Evolutionary conservation across 2,329 filamentous ascomycete genomes (phyloP).

Genomic region (Sporothrix globosa): DNA sequence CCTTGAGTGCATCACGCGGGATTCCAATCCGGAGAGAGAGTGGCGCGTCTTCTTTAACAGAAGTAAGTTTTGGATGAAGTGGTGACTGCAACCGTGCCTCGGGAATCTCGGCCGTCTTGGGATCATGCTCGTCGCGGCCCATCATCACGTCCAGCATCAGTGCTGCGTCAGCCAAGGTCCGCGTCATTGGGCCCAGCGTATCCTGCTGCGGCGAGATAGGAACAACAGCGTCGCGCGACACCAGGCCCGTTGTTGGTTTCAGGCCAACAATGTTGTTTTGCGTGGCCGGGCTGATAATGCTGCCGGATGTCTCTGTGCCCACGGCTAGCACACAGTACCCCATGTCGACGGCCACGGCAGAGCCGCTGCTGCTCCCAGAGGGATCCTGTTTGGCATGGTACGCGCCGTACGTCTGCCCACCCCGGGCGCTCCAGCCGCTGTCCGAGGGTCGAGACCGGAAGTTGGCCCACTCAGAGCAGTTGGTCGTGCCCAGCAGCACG

Average conservation of each 20-base stretch:
- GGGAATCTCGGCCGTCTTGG: constrained; percentile 66
- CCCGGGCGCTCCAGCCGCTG: constrained; percentile 35
- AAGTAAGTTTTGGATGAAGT: constrained; percentile 33
- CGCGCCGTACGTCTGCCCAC: constrained; percentile 35
- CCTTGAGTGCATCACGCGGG: constrained; percentile 60
- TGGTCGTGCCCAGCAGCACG: constrained; percentile 34
- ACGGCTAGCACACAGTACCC: constrained; percentile 62
- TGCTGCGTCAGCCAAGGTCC: constrained; percentile 67
- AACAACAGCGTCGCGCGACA: constrained; percentile 64
- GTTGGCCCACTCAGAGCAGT: constrained; percentile 36
- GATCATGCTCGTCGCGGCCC: constrained; percentile 64
- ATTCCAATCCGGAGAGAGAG: constrained; percentile 62
- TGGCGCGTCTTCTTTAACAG: constrained; percentile 57
- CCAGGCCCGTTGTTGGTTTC: constrained; percentile 69
- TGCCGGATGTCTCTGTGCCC: constrained; percentile 67
- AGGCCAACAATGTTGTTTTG: constrained; percentile 68
- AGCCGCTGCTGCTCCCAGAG: constrained; percentile 63
- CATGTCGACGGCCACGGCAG: constrained; percentile 61
- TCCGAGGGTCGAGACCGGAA: constrained; percentile 34
- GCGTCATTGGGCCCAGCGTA: constrained; percentile 66
- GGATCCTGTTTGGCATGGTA: constrained; percentile 45
- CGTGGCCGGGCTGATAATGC: constrained; percentile 60
- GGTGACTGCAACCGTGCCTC: neutral
- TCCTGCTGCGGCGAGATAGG: constrained; percentile 68
- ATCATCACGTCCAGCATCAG: constrained; percentile 66